Percentiles rank a stretch among this genome's conserved stretches.
Evolutionary conservation across 257 asterid species (phyloP).

Genomic region (Gentiana macrophylla): DNA sequence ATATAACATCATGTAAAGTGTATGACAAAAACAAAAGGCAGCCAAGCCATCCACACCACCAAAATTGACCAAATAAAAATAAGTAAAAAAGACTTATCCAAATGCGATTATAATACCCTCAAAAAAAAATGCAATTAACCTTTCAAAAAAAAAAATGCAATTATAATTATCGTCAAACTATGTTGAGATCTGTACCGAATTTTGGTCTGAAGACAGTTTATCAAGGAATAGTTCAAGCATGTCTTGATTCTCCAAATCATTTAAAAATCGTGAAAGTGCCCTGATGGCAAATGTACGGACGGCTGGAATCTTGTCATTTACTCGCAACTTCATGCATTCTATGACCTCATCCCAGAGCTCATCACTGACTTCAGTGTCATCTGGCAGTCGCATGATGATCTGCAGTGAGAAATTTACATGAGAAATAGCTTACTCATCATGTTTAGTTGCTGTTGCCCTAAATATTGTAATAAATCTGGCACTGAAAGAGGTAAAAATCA

Average conservation of each 20-base stretch:
- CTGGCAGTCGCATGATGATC: conserved; percentile 91
- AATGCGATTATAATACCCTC: no score
- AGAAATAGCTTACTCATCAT: neutral
- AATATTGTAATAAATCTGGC: neutral
- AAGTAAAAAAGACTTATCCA: no score
- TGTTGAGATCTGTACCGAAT: conserved; percentile 28
- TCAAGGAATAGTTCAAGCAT: conserved; percentile 69
- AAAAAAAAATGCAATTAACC: no score
- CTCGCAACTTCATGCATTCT: conserved; percentile 61
- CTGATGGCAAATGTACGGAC: conserved; percentile 82
- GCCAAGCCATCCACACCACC: no score
- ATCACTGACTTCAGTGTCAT: conserved; percentile 81
- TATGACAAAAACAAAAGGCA: no score
- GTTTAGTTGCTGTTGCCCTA: neutral
- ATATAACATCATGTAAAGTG: no score
- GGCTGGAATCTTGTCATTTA: conserved; percentile 63
- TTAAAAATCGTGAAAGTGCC: conserved; percentile 80
- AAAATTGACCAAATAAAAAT: no score
- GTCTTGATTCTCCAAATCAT: conserved; percentile 66
- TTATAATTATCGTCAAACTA: no score
- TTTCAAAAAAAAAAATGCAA: no score
- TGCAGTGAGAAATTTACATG: conserved; percentile 11
- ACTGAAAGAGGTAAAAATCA: neutral
- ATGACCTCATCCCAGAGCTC: conserved; percentile 95
- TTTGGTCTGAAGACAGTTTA: conserved; percentile 66